Evolutionary conservation across 1,139 yeast genomes (phyloP).

Genomic region (Lodderomyces metapsilosis): DNA sequence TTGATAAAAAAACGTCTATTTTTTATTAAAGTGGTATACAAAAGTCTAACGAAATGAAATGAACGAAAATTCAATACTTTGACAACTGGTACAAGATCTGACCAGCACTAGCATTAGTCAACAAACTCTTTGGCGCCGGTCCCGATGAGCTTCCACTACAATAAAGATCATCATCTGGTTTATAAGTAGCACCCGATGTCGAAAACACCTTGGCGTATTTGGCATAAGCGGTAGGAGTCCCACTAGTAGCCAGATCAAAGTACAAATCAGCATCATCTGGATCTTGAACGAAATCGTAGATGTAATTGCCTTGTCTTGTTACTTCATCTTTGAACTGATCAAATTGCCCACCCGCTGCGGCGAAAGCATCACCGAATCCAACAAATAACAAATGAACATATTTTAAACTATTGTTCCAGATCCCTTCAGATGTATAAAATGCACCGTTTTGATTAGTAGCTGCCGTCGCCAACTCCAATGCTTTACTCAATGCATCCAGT

Average conservation of each 20-base stretch:
- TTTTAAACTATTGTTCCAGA: slow-evolving; percentile 26
- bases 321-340: slow-evolving; percentile 19
- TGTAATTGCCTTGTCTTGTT: slow-evolving; percentile 22
- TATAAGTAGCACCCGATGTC: slow-evolving; percentile 4
- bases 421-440: slow-evolving; percentile 19
- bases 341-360: slow-evolving; percentile 14
- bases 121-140: slow-evolving; percentile 16
- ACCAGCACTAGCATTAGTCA: slow-evolving; percentile 25
- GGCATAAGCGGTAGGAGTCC: slow-evolving; percentile 14
- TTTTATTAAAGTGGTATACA: neutral
- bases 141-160: slow-evolving; percentile 17
- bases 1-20: neutral
- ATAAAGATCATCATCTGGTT: slow-evolving; percentile 8
- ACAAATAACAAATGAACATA: slow-evolving; percentile 23
- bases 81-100: slow-evolving; percentile 20
- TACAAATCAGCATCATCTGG: slow-evolving; percentile 18
- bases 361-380: slow-evolving; percentile 24
- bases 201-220: slow-evolving; percentile 13
- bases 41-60: too few species aligned
- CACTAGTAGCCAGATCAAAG: slow-evolving; percentile 16
- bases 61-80: slow-evolving; percentile 2
- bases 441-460: slow-evolving; percentile 22
- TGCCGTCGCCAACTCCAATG: slow-evolving; percentile 18
- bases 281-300: slow-evolving; percentile 25
- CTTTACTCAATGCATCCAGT: slow-evolving; percentile 18